Evolutionary conservation across 1,284 basidiomycete genomes (phyloP), one percentile per base, ranked within the genome.

Genomic region (Puccinia polysora): DNA sequence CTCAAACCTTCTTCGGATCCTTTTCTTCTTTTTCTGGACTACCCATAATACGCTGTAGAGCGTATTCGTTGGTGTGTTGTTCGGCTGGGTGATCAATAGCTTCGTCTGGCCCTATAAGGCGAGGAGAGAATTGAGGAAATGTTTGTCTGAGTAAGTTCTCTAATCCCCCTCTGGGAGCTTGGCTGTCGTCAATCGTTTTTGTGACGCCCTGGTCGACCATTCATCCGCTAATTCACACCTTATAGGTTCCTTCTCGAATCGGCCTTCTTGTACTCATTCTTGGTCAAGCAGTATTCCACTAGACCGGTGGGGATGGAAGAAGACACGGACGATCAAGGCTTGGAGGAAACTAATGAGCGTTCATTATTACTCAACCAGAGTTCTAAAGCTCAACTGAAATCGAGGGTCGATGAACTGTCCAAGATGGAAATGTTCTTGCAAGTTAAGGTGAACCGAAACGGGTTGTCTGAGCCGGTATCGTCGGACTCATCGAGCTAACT

Each of bases 101-200:
- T 62, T 62, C 25, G 68, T 70, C 15, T 70, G 68, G 68, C 68
- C 68, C 8, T 70, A 70, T 38, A 70, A 70, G 52, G 58, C 68
- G 8, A 43, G 68, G 23, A n/a, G 56, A n/a, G 68, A 70, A 38
- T 40, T 70, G 25, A 43, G 68, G 30, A 70, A 59, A 70, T 60
- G 68, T 40, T 34, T 70, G 18, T 70, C 68, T 18, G 68, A 70
- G 68, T 70, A 40, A 70, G 68, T 38, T 10, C 12, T 58, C 23
- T 50, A n/a, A 14, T 5, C 4, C 53, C 47, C 36, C 15, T 20
- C 1, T 30, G 4, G 36, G 23, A 23, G n/a, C 14, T 30, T 25
- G 6, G 25, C 23, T 10, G 10, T 45, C n/a, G 40, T 10, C 10
- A 10, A 45, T 10, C n/a, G n/a, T 45, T 45, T 45, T 10, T 10